Evolutionary conservation across 148 eudicot species (phyloP).

Genomic region (Arbutus unedo): DNA sequence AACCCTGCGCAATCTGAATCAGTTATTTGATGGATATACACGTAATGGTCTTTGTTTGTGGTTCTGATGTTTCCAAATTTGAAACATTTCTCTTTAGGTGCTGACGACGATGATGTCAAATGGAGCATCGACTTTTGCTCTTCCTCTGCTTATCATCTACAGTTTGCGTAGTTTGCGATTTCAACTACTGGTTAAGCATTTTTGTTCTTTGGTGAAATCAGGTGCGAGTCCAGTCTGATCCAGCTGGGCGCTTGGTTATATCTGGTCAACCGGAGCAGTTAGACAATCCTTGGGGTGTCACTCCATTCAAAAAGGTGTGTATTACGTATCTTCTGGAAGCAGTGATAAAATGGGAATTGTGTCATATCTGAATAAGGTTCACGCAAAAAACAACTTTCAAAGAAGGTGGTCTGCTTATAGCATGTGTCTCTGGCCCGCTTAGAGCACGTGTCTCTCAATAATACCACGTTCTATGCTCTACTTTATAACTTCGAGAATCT

Average conservation of each 20-base stretch:
- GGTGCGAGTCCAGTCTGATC: constrained; percentile 74
- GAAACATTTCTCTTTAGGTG: neutral
- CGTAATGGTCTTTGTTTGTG: neutral
- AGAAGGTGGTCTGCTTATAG: neutral
- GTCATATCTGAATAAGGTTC: neutral
- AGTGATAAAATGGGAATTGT: neutral
- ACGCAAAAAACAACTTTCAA: neutral
- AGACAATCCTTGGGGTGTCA: constrained; percentile 73
- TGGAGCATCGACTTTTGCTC: neutral
- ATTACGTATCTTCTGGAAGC: neutral
- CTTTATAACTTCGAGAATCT: neutral
- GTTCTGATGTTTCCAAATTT: neutral
- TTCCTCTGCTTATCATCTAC: neutral
- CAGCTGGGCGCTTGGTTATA: constrained; percentile 70
- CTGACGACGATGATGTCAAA: neutral
- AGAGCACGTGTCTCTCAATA: neutral
- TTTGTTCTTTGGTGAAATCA: constrained; percentile 27
- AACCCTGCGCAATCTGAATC: constrained; percentile 7
- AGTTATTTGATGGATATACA: neutral
- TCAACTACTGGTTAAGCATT: neutral
- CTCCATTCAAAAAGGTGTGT: constrained; percentile 60
- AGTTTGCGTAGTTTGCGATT: neutral
- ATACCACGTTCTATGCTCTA: neutral
- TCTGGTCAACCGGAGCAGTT: constrained; percentile 60
- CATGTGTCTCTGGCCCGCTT: neutral